Percentiles rank a stretch among this genome's conserved stretches.
phyloP scores from a whole-genome alignment of 1,139 yeast species.

The Nakaseomyces kungkrabaensis region DNA sequence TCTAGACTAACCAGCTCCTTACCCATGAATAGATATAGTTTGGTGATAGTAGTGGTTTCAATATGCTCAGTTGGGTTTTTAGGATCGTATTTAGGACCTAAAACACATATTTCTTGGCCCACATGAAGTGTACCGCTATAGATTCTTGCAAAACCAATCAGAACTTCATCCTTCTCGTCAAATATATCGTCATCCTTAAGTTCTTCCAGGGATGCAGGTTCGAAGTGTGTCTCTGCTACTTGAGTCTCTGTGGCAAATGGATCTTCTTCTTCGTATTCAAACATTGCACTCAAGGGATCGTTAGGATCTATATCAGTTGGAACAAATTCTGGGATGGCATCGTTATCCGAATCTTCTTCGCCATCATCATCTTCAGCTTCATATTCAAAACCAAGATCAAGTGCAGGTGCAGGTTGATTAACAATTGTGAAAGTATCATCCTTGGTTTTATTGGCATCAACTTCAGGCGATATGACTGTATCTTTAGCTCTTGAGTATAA shows the following conservation, averaged over 20 bases:
- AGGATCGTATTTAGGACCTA: constrained; percentile 87
- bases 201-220: constrained; percentile 26
- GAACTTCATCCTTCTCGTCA: constrained; percentile 45
- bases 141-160: constrained; percentile 82
- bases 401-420: constrained; percentile 19
- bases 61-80: constrained; percentile 51
- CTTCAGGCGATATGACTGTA: constrained; percentile 22
- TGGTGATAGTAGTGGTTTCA: constrained; percentile 45
- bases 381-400: constrained; percentile 19
- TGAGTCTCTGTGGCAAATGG: constrained; percentile 28
- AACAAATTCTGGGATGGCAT: constrained; percentile 16
- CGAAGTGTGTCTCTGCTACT: constrained; percentile 20
- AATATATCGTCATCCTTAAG: constrained; percentile 38
- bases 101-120: constrained; percentile 64
- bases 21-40: constrained; percentile 83
- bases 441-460: constrained; percentile 11
- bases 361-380: constrained; percentile 9
- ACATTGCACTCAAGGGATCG: constrained; percentile 28
- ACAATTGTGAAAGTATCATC: constrained; percentile 17
- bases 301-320: constrained; percentile 27
- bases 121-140: constrained; percentile 72
- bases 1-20: constrained; percentile 70
- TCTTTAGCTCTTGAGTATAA: constrained; percentile 24
- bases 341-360: constrained; percentile 9
- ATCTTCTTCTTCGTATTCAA: constrained; percentile 30